These are phyloP conservation scores for Saccharomycodes ludwigii DNA, from an alignment of 805 yeast genomes.

Conservation along the genomic window DNA sequence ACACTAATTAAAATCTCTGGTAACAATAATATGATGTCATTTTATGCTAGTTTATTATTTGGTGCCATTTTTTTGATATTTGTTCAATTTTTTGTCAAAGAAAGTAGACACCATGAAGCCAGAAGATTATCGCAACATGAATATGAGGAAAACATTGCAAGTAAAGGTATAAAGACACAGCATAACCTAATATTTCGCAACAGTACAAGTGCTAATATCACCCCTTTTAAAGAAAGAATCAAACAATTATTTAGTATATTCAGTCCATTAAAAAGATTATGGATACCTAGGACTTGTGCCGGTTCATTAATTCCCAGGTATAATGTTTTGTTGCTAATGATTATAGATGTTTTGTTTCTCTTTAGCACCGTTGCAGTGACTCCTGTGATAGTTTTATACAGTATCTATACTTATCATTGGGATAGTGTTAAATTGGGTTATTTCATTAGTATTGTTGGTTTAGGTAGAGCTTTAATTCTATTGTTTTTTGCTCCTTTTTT, in stretches of 20 bases:
- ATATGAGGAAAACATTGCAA: constrained; percentile 11
- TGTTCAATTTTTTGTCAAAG: constrained; percentile 36
- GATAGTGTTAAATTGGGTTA: constrained; percentile 41
- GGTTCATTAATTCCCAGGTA: constrained; percentile 28
- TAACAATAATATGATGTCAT: constrained; percentile 19
- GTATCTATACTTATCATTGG: constrained; percentile 44
- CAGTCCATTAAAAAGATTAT: constrained; percentile 41
- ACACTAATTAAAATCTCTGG: constrained; percentile 19
- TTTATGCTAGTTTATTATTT: constrained; percentile 19
- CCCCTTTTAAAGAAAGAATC: too few species aligned
- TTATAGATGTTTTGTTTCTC: constrained; percentile 32
- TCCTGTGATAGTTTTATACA: constrained; percentile 36
- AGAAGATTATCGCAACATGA: constrained; percentile 37
- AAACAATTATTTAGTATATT: too few species aligned
- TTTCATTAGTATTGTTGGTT: constrained; percentile 39
- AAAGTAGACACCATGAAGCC: constrained; percentile 48
- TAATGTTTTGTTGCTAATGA: constrained; percentile 37
- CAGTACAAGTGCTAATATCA: too few species aligned
- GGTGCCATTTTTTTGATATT: constrained; percentile 25
- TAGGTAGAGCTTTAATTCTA: constrained; percentile 36
- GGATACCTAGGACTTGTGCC: constrained; percentile 27
- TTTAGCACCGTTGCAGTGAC: constrained; percentile 30
- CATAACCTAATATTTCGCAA: too few species aligned
- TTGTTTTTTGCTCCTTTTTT: constrained; percentile 40
- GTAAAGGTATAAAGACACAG: too few species aligned